A percentile compares a stretch with the other conserved stretches of the same genome.
phyloP scores from a whole-genome alignment of 2,329 filamentous ascomycete species.

The Aschersonia sp. region DNA sequence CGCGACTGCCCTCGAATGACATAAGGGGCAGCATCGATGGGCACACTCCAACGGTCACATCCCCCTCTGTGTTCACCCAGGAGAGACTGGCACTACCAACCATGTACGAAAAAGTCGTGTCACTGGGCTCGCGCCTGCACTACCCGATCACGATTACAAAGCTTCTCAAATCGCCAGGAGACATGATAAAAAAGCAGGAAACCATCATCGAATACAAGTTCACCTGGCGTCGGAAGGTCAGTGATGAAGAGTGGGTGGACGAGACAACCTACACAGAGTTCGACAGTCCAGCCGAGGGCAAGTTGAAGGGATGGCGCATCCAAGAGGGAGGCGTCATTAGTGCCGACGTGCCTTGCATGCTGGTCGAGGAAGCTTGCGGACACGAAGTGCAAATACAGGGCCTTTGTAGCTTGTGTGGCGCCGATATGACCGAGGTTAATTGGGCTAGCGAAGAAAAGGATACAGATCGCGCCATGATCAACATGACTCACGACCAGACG shows the following conservation, averaged over 20 bases:
- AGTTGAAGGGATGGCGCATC: conserved; percentile 63
- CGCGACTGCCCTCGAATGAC: no score
- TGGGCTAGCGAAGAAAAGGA: conserved; percentile 72
- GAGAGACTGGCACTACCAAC: neutral
- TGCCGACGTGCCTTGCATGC: conserved; percentile 44
- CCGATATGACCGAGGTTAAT: conserved; percentile 85
- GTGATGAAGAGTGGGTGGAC: conserved; percentile 46
- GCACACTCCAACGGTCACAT: no score
- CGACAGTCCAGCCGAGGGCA: conserved; percentile 72
- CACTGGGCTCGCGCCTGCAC: conserved; percentile 50
- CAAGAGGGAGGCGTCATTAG: conserved; percentile 48
- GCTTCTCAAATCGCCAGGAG: conserved; percentile 62
- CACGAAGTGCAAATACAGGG: conserved; percentile 87
- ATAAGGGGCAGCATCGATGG: no score
- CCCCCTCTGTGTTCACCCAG: no score
- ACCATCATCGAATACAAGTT: conserved; percentile 79
- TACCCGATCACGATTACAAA: conserved; percentile 91
- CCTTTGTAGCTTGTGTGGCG: conserved; percentile 82
- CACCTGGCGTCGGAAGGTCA: conserved; percentile 61
- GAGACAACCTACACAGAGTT: conserved; percentile 62
- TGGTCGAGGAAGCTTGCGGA: conserved; percentile 80
- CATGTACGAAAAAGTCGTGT: conserved; percentile 28
- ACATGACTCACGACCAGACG: conserved; percentile 87
- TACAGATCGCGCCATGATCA: conserved; percentile 77
- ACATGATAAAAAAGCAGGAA: conserved; percentile 61